phyloP scores from a whole-genome alignment of 2,329 filamentous ascomycete genomes.

The Diaporthe caulivora region DNA sequence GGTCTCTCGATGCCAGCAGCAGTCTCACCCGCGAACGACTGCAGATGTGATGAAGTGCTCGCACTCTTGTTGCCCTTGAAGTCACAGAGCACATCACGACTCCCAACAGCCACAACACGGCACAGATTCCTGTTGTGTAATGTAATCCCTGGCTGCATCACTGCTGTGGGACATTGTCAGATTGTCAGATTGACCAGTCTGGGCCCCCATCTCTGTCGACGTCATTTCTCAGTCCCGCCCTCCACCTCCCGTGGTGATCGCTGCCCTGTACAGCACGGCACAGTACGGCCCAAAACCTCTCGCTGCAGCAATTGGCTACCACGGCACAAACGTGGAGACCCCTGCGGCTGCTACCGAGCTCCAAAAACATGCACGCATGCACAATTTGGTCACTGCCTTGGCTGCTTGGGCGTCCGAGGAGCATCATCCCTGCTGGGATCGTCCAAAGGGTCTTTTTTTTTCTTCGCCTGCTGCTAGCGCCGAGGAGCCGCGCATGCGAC shows the following conservation, averaged over 20 bases:
- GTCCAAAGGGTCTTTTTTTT: conserved; percentile 12
- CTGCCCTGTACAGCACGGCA: conserved; percentile 14
- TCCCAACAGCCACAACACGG: conserved; percentile 21
- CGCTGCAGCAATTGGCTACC: conserved; percentile 13
- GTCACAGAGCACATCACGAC: not conserved
- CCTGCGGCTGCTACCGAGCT: conserved; percentile 35
- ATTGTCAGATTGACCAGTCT: not conserved
- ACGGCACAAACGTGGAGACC: conserved; percentile 21
- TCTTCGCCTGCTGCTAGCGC: conserved; percentile 20
- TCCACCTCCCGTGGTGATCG: conserved; percentile 14
- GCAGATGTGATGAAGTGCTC: not conserved
- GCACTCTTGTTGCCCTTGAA: not conserved
- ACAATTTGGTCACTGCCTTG: conserved; percentile 23
- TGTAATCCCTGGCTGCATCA: not conserved
- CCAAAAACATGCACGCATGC: conserved; percentile 25
- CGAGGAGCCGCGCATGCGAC: conserved; percentile 21
- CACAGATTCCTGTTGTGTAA: not conserved
- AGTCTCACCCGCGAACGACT: not conserved
- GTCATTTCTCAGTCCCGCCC: conserved; percentile 10
- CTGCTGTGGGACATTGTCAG: conserved; percentile 6
- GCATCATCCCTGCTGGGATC: conserved; percentile 10
- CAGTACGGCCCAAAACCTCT: conserved; percentile 11
- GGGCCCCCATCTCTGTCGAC: not conserved
- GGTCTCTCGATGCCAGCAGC: not conserved
- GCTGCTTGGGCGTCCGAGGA: not conserved